Conservation (phyloP, 2,329 filamentous ascomycete species). For the Fusarium protoensiforme region DNA sequence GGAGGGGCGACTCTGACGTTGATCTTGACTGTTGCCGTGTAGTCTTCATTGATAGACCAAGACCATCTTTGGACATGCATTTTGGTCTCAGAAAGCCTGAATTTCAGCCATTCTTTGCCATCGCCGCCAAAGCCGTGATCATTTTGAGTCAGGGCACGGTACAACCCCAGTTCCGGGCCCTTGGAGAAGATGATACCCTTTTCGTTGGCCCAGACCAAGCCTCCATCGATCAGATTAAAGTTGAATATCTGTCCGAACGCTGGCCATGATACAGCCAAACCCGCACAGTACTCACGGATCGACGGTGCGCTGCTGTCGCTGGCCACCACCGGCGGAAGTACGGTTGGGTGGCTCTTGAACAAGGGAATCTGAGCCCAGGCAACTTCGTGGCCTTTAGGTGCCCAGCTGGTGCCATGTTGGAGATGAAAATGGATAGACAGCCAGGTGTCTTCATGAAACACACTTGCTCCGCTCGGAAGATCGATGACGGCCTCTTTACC, state of each 20-base stretch:
- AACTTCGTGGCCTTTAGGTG: not conserved
- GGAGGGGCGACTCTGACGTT: too few relatives aligned
- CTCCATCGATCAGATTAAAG: not conserved
- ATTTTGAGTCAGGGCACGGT: constrained; percentile 11
- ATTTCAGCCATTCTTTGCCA: not conserved
- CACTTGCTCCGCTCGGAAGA: rapidly evolving
- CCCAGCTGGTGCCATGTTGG: not conserved
- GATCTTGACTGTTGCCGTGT: too few relatives aligned
- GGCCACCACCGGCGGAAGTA: too few relatives aligned
- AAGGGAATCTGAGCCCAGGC: constrained; percentile 21
- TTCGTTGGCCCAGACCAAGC: constrained; percentile 8
- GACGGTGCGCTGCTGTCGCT: too few relatives aligned
- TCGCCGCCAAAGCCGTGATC: constrained; percentile 7
- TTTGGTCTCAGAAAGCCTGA: too few relatives aligned
- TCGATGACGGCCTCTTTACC: not conserved
- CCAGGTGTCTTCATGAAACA: not conserved
- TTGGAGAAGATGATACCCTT: not conserved
- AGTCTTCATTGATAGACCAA: too few relatives aligned
- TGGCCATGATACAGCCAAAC: too few relatives aligned
- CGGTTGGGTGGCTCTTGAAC: not conserved
- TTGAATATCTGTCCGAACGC: not conserved
- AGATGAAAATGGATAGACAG: constrained; percentile 10
- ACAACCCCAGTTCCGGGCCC: constrained; percentile 7
- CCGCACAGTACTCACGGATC: too few relatives aligned
- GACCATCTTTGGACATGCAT: too few relatives aligned